Conservation (phyloP, 1,284 basidiomycete species). For the Golubevia pallescens region DNA sequence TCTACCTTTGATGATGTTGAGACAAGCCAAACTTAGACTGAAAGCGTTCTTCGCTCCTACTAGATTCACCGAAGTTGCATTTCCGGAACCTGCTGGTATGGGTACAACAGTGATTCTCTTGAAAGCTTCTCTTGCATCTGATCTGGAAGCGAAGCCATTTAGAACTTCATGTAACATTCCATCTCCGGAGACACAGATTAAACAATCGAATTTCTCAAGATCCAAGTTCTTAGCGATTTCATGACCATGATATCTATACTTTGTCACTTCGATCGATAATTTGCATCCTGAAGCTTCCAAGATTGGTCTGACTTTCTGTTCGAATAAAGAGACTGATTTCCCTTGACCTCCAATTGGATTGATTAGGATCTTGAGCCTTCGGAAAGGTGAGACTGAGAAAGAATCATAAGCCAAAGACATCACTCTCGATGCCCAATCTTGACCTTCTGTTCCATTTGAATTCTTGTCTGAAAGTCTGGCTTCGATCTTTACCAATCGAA, state of each 20-base stretch:
- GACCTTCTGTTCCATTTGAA: slow-evolving; percentile 16
- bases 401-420: slow-evolving; percentile 25
- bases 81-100: slow-evolving; percentile 86
- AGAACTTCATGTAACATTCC: slow-evolving; percentile 88
- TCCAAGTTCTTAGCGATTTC: slow-evolving; percentile 74
- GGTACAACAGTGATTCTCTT: slow-evolving; percentile 76
- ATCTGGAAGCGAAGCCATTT: slow-evolving; percentile 83
- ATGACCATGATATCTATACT: slow-evolving; percentile 71
- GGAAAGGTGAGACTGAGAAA: slow-evolving; percentile 21
- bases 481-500: slow-evolving; percentile 48
- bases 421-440: slow-evolving; percentile 27
- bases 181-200: slow-evolving; percentile 87
- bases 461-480: slow-evolving; percentile 23
- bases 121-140: slow-evolving; percentile 75
- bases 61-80: slow-evolving; percentile 79
- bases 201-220: slow-evolving; percentile 71
- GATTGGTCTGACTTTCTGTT: slow-evolving; percentile 78
- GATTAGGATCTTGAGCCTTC: slow-evolving; percentile 71
- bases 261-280: slow-evolving; percentile 68
- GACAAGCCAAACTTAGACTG: slow-evolving; percentile 69
- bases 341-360: slow-evolving; percentile 89
- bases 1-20: slow-evolving; percentile 85
- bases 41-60: slow-evolving; percentile 52
- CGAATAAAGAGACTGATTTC: slow-evolving; percentile 72
- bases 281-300: slow-evolving; percentile 77